Conservation (phyloP, 371 early-diverging fungal genomes). For the Dichotomocladium elegans region DNA sequence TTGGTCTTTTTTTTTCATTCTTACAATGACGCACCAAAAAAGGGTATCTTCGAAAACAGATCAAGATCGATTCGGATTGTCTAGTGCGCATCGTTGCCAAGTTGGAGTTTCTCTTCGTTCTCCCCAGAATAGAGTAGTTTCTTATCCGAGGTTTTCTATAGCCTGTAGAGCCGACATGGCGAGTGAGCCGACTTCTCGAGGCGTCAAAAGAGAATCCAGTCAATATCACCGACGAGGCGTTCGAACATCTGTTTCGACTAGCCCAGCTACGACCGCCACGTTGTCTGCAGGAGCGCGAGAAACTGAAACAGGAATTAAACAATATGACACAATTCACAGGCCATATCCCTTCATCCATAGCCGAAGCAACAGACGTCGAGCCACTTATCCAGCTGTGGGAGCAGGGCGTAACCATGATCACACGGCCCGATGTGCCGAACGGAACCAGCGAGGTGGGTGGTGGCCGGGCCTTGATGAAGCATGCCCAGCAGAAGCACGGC, state of each 20-base stretch:
- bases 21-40: too few species aligned
- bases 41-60: too few species aligned
- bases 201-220: background rate
- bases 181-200: slow-evolving; percentile 19
- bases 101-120: too few species aligned
- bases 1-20: too few species aligned
- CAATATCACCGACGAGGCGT: slow-evolving; percentile 26
- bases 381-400: slow-evolving; percentile 37
- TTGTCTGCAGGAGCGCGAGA: slow-evolving; percentile 2
- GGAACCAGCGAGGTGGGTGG: slow-evolving; percentile 1
- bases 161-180: slow-evolving; percentile 34
- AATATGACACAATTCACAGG: slow-evolving; percentile 27
- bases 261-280: slow-evolving; percentile 21
- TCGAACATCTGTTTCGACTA: slow-evolving; percentile 26
- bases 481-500: slow-evolving; percentile 28
- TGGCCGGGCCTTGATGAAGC: slow-evolving; percentile 21
- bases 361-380: slow-evolving; percentile 12
- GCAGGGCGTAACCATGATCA: slow-evolving; percentile 10
- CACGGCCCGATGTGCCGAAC: background rate
- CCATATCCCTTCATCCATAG: slow-evolving; percentile 19
- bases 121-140: too few species aligned
- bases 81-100: too few species aligned
- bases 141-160: too few species aligned
- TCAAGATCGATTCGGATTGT: too few species aligned
- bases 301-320: slow-evolving; percentile 27